Conservation (phyloP, 768 basidiomycete species). For the Dentipellis sp. region DNA sequence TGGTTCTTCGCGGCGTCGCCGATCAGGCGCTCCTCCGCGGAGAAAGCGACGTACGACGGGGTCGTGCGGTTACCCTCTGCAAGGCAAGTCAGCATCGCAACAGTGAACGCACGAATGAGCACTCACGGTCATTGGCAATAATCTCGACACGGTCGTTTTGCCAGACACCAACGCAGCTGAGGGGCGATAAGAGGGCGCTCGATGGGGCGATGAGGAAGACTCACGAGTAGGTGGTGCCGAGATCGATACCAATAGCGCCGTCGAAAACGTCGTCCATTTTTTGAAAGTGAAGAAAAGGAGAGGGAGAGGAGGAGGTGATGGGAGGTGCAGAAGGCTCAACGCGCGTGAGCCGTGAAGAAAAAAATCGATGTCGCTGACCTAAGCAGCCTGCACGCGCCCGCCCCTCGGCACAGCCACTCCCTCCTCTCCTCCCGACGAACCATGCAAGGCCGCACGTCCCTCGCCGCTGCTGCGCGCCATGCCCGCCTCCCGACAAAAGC, state of each 20-base stretch:
- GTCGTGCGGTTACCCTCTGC: slow-evolving; percentile 97
- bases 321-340: slow-evolving; percentile 22
- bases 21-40: slow-evolving; percentile 90
- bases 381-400: slow-evolving; percentile 25
- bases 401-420: not conserved
- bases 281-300: slow-evolving; percentile 27
- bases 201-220: slow-evolving; percentile 18
- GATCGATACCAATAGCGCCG: slow-evolving; percentile 95
- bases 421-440: not conserved
- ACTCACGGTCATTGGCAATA: slow-evolving; percentile 92
- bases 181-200: slow-evolving; percentile 13
- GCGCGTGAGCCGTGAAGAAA: slow-evolving; percentile 19
- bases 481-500: not conserved
- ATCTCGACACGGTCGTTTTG: slow-evolving; percentile 99
- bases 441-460: not conserved
- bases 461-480: not conserved
- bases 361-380: slow-evolving; percentile 43
- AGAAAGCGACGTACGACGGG: slow-evolving; percentile 99
- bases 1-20: slow-evolving; percentile 99
- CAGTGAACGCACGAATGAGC: slow-evolving; percentile 1
- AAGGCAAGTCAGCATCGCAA: slow-evolving; percentile 2
- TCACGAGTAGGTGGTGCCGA: slow-evolving; percentile 95
- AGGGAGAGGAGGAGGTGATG: slow-evolving; percentile 15
- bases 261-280: slow-evolving; percentile 87
- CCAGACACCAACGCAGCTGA: slow-evolving; percentile 97